Percentiles rank a stretch among this genome's conserved stretches.
These are phyloP conservation scores for Nothomitra cinnamomea DNA, from an alignment of 2,329 filamentous ascomycete genomes.

Conservation along the genomic window DNA sequence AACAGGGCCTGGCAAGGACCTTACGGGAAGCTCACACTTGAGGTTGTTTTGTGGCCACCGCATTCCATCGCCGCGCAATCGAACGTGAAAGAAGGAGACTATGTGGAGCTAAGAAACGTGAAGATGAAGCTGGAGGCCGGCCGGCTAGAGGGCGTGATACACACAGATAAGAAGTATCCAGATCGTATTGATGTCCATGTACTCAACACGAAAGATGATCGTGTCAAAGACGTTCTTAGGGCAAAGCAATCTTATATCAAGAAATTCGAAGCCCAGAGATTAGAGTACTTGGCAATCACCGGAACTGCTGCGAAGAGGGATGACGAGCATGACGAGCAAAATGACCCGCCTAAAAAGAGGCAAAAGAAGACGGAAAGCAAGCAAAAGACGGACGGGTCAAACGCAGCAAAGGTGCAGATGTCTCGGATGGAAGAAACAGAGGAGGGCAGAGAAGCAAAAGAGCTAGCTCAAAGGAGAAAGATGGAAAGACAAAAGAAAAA, in stretches of 20 bases:
- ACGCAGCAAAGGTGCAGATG: neutral
- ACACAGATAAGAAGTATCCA: conserved; percentile 17
- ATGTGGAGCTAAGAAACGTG: conserved; percentile 54
- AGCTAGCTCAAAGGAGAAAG: conserved; percentile 9
- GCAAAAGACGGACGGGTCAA: neutral
- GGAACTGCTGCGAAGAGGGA: neutral
- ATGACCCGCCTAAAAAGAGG: conserved; percentile 12
- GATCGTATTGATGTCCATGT: conserved; percentile 41
- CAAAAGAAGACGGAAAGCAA: conserved; percentile 18
- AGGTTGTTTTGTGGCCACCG: conserved; percentile 52
- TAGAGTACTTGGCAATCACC: conserved; percentile 7
- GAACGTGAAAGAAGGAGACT: conserved; percentile 39
- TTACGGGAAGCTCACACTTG: conserved; percentile 52
- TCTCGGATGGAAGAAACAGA: neutral
- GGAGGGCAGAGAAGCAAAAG: neutral
- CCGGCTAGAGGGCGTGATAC: conserved; percentile 56
- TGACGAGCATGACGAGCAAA: neutral
- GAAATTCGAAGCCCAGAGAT: conserved; percentile 18
- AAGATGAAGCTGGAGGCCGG: conserved; percentile 42
- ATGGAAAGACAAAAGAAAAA: conserved; percentile 19
- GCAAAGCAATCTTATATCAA: conserved; percentile 50
- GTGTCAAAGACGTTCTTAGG: conserved; percentile 38
- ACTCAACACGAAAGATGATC: conserved; percentile 26
- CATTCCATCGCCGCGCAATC: conserved; percentile 43
- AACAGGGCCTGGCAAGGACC: conserved; percentile 52